Evolutionary conservation across 495 filamentous ascomycete species (phyloP), one percentile per base, ranked within the genome.

Genomic region (Neurospora discreta): DNA sequence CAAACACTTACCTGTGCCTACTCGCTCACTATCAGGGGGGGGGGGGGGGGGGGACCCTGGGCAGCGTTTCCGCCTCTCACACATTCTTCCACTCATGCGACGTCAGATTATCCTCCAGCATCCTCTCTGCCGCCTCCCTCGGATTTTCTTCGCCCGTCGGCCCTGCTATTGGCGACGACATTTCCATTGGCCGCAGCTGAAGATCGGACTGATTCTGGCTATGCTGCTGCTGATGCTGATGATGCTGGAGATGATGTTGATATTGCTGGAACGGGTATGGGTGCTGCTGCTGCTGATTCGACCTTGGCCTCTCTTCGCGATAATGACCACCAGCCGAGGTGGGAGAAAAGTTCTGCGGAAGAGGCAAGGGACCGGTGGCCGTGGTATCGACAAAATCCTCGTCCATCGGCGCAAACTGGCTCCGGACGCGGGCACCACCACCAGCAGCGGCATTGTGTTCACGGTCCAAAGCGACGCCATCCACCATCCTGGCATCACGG

Each of bases 381-480:
- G 81, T 83, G 5, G 84, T 85, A 74, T 84, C 84, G 58, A 84
- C 79, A 65, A 84, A 84, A 5, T 77, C 73, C 33, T 83, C 82
- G 16, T 79, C 79, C 52, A 65, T 65, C 26, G 52, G 52, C 7
- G 38, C 77, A 72, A 43, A 30, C 39, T 78, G 6, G 78, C 68
- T 9, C 74, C 74, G 23, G 75, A 74, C 1, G 60, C 74, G 74
- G 20, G 73, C 73, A 68, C 46, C 73, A 68, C 46, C 36, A 5
- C 36, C 36, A 11, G 71, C n/a, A 18, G 44, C 44, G 3, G 42
- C 4, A 11, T 33, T 38, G n/a, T 68, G 68, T 30, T 71, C 39
- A 69, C 71, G 68, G 71, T 84, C 83, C 13, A 80, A 71, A n/a
- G 83, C 80, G 4, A 86, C 79, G 8, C 83, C 84, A 68, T 85